Base-by-base conservation (phyloP, 1,139 yeast species). In the Kodamaea derodonti region DNA sequence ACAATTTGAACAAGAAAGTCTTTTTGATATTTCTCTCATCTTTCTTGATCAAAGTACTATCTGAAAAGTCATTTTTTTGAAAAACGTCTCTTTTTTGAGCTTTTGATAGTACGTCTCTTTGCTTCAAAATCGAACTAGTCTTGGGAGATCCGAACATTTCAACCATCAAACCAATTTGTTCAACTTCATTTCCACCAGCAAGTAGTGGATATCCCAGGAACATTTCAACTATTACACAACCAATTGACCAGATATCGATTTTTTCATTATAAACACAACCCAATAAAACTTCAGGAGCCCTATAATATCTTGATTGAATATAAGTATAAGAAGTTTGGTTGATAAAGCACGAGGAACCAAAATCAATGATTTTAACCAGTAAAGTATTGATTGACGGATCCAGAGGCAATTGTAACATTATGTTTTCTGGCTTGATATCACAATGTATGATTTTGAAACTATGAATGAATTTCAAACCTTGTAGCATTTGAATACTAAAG, bases 281-380 rank as follows among this genome's bases (percentile, higher is more conserved):
- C n/a, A 86, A 51, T 27, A 84, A 65, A 3, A 87, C 88, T 53
- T 87, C 96, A 0, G 96, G 88, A 12, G 86, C 83, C 36, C 86
- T 55, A 48, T 80, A 80, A 46, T 72, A 80, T 29, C 86, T 50
- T 1, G 85, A 79, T 49, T 80, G 86, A 30, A 80, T 71, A 43
- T 80, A 80, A 0, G 83, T 72, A 44, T 66, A 78, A 1, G 74
- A 60, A 2, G 70, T 62, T 33, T 75, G 75, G 34, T 65, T 63
- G 4, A 48, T 49, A 13, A 59, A 58, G 43, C 84, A 74, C 0
- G 85, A 76, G 0, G 84, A 70, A 0, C 86, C 86, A 51, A 79
- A 79, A 51, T 80, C 86, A 33, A 80, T 78, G n/a, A 80, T 63
- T 42, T 78, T 79, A 15, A 78, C 54, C 3, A 52, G 52, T 16